Evolutionary conservation across 495 filamentous ascomycete species (phyloP), one percentile per base, ranked within the genome.

Genomic region (Penicillium ucsense): DNA sequence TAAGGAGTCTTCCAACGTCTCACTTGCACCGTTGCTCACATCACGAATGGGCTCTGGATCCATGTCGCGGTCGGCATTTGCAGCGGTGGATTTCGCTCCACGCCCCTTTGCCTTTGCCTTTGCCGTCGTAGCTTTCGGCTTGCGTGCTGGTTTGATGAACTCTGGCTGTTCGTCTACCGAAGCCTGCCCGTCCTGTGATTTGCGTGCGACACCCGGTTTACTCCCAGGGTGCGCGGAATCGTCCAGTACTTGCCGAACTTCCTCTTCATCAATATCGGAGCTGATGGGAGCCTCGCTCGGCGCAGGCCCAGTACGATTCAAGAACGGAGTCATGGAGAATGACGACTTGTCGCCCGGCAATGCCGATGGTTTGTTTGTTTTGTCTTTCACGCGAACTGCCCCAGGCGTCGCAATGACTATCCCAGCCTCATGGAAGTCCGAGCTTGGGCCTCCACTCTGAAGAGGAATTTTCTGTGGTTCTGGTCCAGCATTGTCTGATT

Each of bases 301-400:
- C 6, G 67, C 62, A n/a, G 73, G 66, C 37, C 76, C 71, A 5
- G 84, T 86, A 44, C 86, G 83, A 68, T 91, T 94, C 31, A 96
- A 68, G 64, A 89, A 94, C 1, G 90, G 90, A 2, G 90, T 96
- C 51, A 96, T 89, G 8, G 88, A 92, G 60, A 96, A 96, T 12
- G 74, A 80, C 1, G 89, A 94, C 62, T 94, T 94, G 52, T 94
- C 88, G 28, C 85, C 88, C 33, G 81, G 66, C 35, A 82, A 56
- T 0, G 78, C 78, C 10, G 77, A 72, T 29, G 73, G 68, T 40
- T 68, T 66, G 38, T 68, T 69, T 20, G 62, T 68, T 49, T 72
- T 73, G 47, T 80, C 82, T 55, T 76, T 73, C 51, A 73, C 64
- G 11, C 69, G 66, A 44, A 78, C 70, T 45, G 81, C 81, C 11